These are phyloP conservation scores for Heliamphora pulchella DNA, from an alignment of 179 eudicot species.

Conservation along the genomic window DNA sequence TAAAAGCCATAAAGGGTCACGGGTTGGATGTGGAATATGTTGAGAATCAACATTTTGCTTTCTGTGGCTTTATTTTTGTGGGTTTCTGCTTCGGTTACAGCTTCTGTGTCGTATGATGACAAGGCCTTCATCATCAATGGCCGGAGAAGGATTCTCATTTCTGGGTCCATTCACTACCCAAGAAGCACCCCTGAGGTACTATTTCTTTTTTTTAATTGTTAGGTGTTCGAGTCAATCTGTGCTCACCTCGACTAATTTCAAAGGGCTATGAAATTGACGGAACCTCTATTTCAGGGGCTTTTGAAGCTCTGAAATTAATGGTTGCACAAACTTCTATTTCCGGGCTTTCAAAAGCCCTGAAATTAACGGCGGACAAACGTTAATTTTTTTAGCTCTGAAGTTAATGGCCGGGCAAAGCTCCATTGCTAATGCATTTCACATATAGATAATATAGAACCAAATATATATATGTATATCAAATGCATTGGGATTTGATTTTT, in stretches of 20 bases:
- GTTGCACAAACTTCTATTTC: too few species aligned
- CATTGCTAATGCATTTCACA: neutral
- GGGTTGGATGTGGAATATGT: slow-evolving; percentile 9
- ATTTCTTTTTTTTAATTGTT: neutral
- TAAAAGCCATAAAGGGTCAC: too few species aligned
- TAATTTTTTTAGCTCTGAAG: too few species aligned
- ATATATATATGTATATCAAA: neutral
- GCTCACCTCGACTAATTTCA: neutral
- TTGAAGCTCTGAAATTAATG: too few species aligned
- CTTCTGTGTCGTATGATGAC: slow-evolving; percentile 54
- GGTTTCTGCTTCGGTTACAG: slow-evolving; percentile 29
- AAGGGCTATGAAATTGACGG: too few species aligned
- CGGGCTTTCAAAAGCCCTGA: too few species aligned
- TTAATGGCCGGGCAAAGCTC: too few species aligned
- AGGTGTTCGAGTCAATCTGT: too few species aligned
- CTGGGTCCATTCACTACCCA: slow-evolving; percentile 83
- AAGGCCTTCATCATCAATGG: slow-evolving; percentile 56
- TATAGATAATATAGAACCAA: neutral
- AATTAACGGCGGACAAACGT: too few species aligned
- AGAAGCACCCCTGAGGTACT: slow-evolving; percentile 79
- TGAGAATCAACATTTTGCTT: slow-evolving; percentile 18
- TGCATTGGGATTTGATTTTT: neutral
- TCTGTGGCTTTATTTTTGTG: slow-evolving; percentile 18
- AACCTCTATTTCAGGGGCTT: too few species aligned
- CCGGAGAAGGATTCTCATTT: slow-evolving; percentile 53